Percentiles rank a stretch among this genome's conserved stretches.
These are phyloP conservation scores for Erythrobasidium hasegawianum DNA, from an alignment of 1,284 basidiomycete genomes.

Conservation along the genomic window DNA sequence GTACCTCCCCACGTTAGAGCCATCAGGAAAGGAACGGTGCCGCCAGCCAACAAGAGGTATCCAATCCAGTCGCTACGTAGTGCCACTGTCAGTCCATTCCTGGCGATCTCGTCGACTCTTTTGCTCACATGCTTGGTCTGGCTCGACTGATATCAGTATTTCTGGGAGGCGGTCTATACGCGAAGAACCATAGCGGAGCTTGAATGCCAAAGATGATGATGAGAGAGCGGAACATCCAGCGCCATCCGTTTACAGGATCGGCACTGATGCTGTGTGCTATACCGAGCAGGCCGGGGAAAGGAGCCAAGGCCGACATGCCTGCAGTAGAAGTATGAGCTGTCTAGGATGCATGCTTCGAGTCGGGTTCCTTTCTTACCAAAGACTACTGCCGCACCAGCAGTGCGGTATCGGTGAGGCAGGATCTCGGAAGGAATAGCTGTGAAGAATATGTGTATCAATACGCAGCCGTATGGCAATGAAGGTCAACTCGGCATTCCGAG, in stretches of 20 bases:
- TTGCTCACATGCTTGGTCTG: slow-evolving; percentile 3
- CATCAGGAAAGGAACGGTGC: slow-evolving; percentile 62
- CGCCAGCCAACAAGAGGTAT: slow-evolving; percentile 45
- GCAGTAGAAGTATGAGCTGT: too few relatives aligned
- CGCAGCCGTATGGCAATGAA: too few relatives aligned
- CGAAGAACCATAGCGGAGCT: not conserved
- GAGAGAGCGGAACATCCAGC: slow-evolving; percentile 14
- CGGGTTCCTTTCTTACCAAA: too few relatives aligned
- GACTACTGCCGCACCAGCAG: slow-evolving; percentile 10
- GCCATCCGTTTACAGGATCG: slow-evolving; percentile 17
- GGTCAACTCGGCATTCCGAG: too few relatives aligned
- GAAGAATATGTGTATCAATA: too few relatives aligned
- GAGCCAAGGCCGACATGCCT: slow-evolving; percentile 1
- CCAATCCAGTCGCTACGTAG: not conserved
- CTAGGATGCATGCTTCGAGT: too few relatives aligned
- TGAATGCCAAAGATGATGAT: slow-evolving; percentile 1
- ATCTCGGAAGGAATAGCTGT: slow-evolving; percentile 29
- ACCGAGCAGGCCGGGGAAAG: slow-evolving; percentile 7
- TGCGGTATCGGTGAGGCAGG: slow-evolving; percentile 16
- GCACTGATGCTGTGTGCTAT: not conserved
- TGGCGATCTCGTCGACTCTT: too few relatives aligned
- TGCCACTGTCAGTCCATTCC: too few relatives aligned
- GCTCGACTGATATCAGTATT: slow-evolving; percentile 9
- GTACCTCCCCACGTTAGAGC: slow-evolving; percentile 64
- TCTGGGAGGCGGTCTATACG: slow-evolving; percentile 7